Base-by-base conservation (phyloP, 495 filamentous ascomycete genomes). In the Talaromyces liani region DNA sequence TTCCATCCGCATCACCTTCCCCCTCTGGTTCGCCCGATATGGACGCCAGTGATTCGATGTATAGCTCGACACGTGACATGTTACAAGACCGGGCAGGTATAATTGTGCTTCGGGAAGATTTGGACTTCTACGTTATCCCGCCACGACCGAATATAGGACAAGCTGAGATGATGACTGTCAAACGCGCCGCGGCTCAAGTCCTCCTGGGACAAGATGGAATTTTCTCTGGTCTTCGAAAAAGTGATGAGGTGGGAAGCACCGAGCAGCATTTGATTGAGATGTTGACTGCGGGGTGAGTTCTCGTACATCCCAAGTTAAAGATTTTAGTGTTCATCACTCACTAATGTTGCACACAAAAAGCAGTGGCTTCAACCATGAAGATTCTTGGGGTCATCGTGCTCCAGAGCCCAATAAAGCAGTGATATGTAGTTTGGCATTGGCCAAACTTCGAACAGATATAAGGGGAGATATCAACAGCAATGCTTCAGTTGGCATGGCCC, bases 191-290 rank as follows among this genome's bases (percentile, higher is more conserved):
- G 22, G 92, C 92, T 12, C 85, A 84, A 71, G 90, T 91, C 18
- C 75, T 99, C 39, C 80, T 98, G 67, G 85, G 85, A 72, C 94
- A 99, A 72, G 87, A 96, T 68, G 95, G 94, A 8, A 99, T 99
- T 66, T 99, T 99, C 72, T 95, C 91, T 8, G 94, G 94, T 0
- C 74, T 99, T 55, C 88, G 92, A 72, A 91, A 92, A 73, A 97
- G 95, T 69, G 94, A 98, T 66, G 94, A 98, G 75, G 84, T 89
- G 16, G 94, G 94, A 7, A 97, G 94, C 25, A 99, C 94, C 0
- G 94, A 99, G 73, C 95, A 97, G 73, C 94, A 99, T 79, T 79
- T 99, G 56, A 98, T 99, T 71, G 94, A 99, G 79, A 99, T 99
- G 94, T 75, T 99, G 79, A 99, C 94, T 24, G 94, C 94, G 69